phyloP scores from a whole-genome alignment of 2,329 filamentous ascomycete genomes.

The Cladosporium sp. region DNA sequence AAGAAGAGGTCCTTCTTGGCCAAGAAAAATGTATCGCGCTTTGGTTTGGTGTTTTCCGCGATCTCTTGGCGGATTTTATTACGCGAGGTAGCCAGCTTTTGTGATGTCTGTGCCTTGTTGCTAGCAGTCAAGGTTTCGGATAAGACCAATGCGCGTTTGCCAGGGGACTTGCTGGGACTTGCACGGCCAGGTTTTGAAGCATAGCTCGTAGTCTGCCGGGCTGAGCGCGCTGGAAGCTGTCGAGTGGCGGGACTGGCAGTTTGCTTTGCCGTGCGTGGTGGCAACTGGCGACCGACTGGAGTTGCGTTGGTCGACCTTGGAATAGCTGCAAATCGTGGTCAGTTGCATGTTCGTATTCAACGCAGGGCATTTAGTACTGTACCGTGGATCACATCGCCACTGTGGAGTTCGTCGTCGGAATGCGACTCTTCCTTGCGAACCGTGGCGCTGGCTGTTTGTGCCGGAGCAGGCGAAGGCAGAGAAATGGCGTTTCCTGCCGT shows the following conservation, averaged over 20 bases:
- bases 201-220: slow-evolving; percentile 29
- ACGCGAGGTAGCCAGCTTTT: slow-evolving; percentile 42
- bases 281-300: neutral
- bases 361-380: neutral
- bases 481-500: neutral
- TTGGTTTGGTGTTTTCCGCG: slow-evolving; percentile 43
- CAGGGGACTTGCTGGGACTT: slow-evolving; percentile 18
- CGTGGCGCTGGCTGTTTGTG: slow-evolving; percentile 8
- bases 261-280: neutral
- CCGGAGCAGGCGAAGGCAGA: neutral
- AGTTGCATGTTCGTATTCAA: neutral
- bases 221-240: slow-evolving; percentile 31
- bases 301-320: slow-evolving; percentile 1
- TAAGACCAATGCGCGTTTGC: neutral
- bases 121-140: neutral
- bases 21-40: slow-evolving; percentile 48
- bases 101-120: neutral
- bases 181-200: slow-evolving; percentile 10
- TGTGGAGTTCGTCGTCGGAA: slow-evolving; percentile 26
- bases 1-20: slow-evolving; percentile 48
- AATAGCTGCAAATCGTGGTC: neutral
- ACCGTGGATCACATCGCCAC: slow-evolving; percentile 27
- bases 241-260: slow-evolving; percentile 16
- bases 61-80: slow-evolving; percentile 44
- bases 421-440: slow-evolving; percentile 28